These are phyloP conservation scores for Ceratocystis lukuohia DNA, from an alignment of 2,329 filamentous ascomycete species.

Conservation along the genomic window DNA sequence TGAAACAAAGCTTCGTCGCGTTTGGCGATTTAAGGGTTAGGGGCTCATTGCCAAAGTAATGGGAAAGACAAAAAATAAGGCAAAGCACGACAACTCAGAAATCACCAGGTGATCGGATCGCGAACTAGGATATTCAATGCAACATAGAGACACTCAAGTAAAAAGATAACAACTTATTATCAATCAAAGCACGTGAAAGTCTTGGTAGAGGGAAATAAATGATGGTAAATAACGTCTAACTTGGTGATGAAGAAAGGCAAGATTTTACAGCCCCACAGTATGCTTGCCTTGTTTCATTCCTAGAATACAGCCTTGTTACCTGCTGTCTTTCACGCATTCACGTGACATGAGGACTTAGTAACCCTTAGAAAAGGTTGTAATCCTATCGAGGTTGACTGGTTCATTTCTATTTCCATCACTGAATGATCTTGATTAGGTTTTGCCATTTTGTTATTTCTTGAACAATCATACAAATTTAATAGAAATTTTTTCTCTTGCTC, in stretches of 20 bases:
- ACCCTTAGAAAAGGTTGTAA: neutral
- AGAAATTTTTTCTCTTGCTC: neutral
- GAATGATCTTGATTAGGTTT: neutral
- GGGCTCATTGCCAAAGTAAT: too few relatives aligned
- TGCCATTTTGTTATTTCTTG: neutral
- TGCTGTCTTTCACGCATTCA: neutral
- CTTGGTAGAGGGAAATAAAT: neutral
- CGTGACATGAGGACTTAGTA: neutral
- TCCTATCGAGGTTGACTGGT: neutral
- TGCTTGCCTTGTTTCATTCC: too few relatives aligned
- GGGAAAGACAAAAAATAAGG: neutral
- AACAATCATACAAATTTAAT: neutral
- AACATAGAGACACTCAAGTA: neutral
- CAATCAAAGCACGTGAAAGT: neutral
- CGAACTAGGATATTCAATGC: neutral
- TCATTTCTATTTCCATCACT: neutral
- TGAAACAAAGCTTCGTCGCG: constrained; percentile 6
- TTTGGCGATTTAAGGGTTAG: constrained; percentile 1
- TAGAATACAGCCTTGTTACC: neutral
- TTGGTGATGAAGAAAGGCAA: too few relatives aligned
- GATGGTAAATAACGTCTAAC: neutral
- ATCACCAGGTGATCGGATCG: neutral
- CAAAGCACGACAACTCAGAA: neutral
- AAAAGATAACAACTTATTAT: neutral
- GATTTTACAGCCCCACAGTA: too few relatives aligned